These are phyloP conservation scores for Pythium dissimile DNA, from an alignment of 352 stramenopile species.

Conservation along the genomic window DNA sequence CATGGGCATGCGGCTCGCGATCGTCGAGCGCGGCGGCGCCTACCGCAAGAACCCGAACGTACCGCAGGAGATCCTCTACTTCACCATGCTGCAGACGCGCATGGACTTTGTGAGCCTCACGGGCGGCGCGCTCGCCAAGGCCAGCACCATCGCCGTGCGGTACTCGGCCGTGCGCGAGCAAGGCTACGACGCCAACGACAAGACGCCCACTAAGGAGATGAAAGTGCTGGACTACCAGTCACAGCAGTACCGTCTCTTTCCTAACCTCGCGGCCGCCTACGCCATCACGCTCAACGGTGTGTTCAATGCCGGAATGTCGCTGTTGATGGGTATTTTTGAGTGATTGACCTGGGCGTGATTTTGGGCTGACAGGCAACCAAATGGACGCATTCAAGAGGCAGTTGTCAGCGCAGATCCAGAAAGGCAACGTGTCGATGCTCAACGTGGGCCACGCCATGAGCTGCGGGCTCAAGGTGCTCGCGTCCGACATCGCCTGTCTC, in stretches of 20 bases:
- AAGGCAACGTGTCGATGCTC: constrained; percentile 39
- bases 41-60: constrained; percentile 58
- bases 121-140: constrained; percentile 71
- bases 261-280: constrained; percentile 89
- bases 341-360: too few relatives aligned
- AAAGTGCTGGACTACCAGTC: constrained; percentile 95
- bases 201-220: constrained; percentile 56
- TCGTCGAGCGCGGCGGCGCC: constrained; percentile 45
- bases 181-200: constrained; percentile 63
- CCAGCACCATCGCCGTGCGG: constrained; percentile 91
- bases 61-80: constrained; percentile 61
- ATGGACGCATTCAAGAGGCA: constrained; percentile 43
- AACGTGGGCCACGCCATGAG: constrained; percentile 53
- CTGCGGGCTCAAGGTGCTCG: constrained; percentile 57
- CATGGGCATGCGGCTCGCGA: constrained; percentile 66
- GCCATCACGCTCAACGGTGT: constrained; percentile 82
- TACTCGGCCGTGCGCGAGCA: constrained; percentile 93
- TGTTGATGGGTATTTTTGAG: too few relatives aligned
- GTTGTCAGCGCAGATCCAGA: constrained; percentile 40
- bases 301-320: too few relatives aligned
- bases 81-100: constrained; percentile 79
- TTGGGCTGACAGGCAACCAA: too few relatives aligned
- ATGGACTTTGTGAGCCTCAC: constrained; percentile 59
- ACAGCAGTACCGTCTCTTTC: constrained; percentile 94
- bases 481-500: constrained; percentile 43